A percentile compares a stretch with the other conserved stretches of the same genome.
Conservation (phyloP, 1,139 yeast genomes). For the Yamadazyma spencermartinsiae region DNA sequence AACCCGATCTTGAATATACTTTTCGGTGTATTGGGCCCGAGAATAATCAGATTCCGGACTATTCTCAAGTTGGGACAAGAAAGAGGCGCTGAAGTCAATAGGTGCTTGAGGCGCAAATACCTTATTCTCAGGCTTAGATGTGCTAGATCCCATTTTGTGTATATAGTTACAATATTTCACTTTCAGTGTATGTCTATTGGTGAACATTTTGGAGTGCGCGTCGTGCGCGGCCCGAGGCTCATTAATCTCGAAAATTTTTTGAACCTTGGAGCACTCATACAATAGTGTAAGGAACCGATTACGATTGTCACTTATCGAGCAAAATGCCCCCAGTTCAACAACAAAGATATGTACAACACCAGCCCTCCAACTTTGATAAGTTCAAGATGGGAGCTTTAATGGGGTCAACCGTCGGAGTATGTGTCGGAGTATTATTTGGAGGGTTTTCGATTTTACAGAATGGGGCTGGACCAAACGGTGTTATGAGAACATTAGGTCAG, state of each 20-base stretch:
- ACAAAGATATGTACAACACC: conserved; percentile 68
- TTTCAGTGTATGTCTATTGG: too few species aligned
- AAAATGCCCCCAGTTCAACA: conserved; percentile 85
- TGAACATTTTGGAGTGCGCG: not conserved
- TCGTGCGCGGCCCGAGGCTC: not conserved
- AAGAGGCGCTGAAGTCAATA: conserved; percentile 69
- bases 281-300: not conserved
- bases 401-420: conserved; percentile 96
- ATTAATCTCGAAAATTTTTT: not conserved
- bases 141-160: conserved; percentile 53
- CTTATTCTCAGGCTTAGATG: conserved; percentile 64
- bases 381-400: conserved; percentile 97
- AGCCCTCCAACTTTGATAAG: conserved; percentile 89
- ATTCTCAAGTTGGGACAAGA: conserved; percentile 69
- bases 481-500: conserved; percentile 93
- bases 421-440: conserved; percentile 93
- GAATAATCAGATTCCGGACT: conserved; percentile 80
- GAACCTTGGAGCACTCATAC: not conserved
- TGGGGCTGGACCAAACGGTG: conserved; percentile 99
- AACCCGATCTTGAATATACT: conserved; percentile 76
- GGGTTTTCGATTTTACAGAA: conserved; percentile 87
- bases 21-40: conserved; percentile 76
- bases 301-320: not conserved
- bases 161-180: too few species aligned
- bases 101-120: conserved; percentile 73